A percentile compares a stretch with the other conserved stretches of the same genome.
These are phyloP conservation scores for Boletellus dicymbophilus DNA, from an alignment of 1,284 basidiomycete species.

Conservation along the genomic window DNA sequence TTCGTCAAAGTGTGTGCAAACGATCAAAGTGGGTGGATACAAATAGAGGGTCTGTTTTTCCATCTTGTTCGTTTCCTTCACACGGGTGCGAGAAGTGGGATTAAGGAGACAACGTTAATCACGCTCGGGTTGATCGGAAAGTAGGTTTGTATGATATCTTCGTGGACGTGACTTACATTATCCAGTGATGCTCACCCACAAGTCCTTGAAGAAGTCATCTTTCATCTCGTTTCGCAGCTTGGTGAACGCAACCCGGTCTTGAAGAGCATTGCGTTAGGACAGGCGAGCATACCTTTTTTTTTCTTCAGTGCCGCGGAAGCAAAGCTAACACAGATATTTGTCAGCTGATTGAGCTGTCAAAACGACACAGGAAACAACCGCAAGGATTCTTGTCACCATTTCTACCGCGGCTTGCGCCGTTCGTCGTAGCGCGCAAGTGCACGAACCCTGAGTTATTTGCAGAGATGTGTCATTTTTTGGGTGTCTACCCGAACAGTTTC, in stretches of 20 bases:
- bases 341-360: slow-evolving; percentile 64
- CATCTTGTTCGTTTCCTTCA: slow-evolving; percentile 52
- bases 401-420: slow-evolving; percentile 67
- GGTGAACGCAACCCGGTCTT: slow-evolving; percentile 68
- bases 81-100: slow-evolving; percentile 37
- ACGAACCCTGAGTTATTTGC: slow-evolving; percentile 58
- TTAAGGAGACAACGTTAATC: slow-evolving; percentile 63
- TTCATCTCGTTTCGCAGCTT: slow-evolving; percentile 69
- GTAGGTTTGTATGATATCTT: slow-evolving; percentile 41
- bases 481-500: slow-evolving; percentile 59
- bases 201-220: slow-evolving; percentile 61
- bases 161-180: slow-evolving; percentile 1
- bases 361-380: slow-evolving; percentile 61
- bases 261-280: slow-evolving; percentile 68
- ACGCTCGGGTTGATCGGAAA: slow-evolving; percentile 62
- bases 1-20: slow-evolving; percentile 44
- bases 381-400: slow-evolving; percentile 75
- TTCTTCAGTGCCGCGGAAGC: slow-evolving; percentile 2
- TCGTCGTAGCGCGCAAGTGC: slow-evolving; percentile 61
- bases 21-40: slow-evolving; percentile 29
- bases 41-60: slow-evolving; percentile 46
- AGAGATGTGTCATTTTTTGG: slow-evolving; percentile 67
- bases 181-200: slow-evolving; percentile 51
- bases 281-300: slow-evolving; percentile 36
- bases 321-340: slow-evolving; percentile 12